Evolutionary conservation across 2,329 filamentous ascomycete species (phyloP), one percentile per base, ranked within the genome.

Genomic region (Shiraia bambusicola): DNA sequence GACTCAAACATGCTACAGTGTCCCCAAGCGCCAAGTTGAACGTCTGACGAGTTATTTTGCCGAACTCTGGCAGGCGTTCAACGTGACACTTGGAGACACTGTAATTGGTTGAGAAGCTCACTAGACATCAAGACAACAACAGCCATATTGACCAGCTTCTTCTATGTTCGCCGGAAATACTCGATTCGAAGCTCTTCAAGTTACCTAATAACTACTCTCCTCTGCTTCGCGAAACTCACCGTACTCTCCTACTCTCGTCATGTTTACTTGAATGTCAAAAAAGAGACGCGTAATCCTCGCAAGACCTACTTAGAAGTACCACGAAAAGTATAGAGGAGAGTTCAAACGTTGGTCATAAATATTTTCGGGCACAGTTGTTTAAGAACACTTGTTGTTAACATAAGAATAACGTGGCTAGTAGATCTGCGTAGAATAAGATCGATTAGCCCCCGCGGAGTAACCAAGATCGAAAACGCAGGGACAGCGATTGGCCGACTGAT

Each of bases 91-190:
- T n/a, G n/a, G n/a, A n/a, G n/a, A n/a, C n/a, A n/a, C n/a, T n/a
- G 19, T 22, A 22, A 22, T 22, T 22, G n/a, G n/a, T n/a, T n/a
- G n/a, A n/a, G 3, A 9, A 15, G 45, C 61, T 28, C 50, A 72
- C 69, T 70, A 4, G 74, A 66, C 75, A 79, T 78, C 27, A 69
- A 56, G 4, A 75, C 74, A 40, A 78, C 77, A 36, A 77, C 70
- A 10, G 62, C 67, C 22, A 78, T 72, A 44, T 79, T 79, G 33
- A 66, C 53, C 54, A 78, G 63, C 49, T 78, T 78, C 45, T 63
- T 69, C 34, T 56, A 54, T 44, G 58, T 56, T 9, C 62, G 57
- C 76, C 76, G 42, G 62, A 59, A 37, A 45, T 58, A 59, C 47
- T 46, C 39, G 14, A 63, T 56, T 6, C 49, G 51, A 26, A 62